These are phyloP conservation scores for Spinacia oleracea DNA, from an alignment of 179 eudicot genomes.

Conservation along the genomic window DNA sequence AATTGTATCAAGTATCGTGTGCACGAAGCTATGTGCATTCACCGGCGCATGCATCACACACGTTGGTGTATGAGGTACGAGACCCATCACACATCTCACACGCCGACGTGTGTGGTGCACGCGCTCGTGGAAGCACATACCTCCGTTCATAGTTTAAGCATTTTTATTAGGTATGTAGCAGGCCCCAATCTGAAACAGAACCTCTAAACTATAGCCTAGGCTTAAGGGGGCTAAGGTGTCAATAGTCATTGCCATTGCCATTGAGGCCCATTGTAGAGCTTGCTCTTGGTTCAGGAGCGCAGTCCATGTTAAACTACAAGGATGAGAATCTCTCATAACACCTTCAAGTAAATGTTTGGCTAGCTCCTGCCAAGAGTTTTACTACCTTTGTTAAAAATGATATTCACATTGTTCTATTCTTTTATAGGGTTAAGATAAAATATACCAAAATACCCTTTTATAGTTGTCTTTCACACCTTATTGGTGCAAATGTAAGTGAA, in stretches of 20 bases:
- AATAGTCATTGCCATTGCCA: not conserved
- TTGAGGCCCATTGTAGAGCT: no score
- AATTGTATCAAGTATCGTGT: not conserved
- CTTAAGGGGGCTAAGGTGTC: not conserved
- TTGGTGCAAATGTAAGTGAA: no score
- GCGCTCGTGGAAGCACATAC: not conserved
- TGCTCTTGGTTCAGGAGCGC: not conserved
- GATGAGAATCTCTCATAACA: not conserved
- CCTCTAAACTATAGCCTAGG: not conserved
- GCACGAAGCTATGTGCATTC: not conserved
- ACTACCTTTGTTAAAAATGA: not conserved
- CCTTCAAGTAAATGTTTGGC: not conserved
- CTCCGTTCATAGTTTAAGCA: not conserved
- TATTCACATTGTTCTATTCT: no score
- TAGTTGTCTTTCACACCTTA: no score
- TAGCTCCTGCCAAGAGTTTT: not conserved
- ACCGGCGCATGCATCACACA: conserved; percentile 1
- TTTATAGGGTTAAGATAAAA: no score
- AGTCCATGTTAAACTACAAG: not conserved
- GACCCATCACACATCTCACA: not conserved
- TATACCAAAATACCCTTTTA: no score
- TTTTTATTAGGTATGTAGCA: not conserved
- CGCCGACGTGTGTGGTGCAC: not conserved
- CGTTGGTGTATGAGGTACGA: not conserved
- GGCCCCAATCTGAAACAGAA: no score